Evolutionary conservation across 2,329 filamentous ascomycete genomes (phyloP).

Genomic region (Dothistroma pini): DNA sequence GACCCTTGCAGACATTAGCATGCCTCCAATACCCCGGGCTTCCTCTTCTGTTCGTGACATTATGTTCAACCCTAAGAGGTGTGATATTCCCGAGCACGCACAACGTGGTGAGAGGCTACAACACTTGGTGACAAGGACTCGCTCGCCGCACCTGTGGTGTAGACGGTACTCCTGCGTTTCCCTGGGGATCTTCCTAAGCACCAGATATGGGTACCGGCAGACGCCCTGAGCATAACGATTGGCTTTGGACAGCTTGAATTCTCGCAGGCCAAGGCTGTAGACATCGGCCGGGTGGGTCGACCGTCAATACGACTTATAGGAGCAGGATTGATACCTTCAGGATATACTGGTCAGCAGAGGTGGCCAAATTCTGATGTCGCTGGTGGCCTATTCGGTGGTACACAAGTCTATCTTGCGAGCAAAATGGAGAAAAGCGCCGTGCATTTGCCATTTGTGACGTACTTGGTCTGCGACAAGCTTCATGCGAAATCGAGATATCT

Average conservation of each 20-base stretch:
- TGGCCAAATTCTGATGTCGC: too few species aligned
- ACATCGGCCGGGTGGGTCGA: too few species aligned
- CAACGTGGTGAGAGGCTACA: neutral
- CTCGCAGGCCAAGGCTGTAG: too few species aligned
- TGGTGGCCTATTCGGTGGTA: too few species aligned
- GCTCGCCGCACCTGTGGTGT: neutral
- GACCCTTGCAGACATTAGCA: neutral
- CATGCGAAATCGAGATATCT: too few species aligned
- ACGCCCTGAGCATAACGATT: neutral
- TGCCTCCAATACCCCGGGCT: neutral
- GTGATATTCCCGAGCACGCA: neutral
- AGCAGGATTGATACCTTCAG: too few species aligned
- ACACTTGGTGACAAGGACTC: neutral
- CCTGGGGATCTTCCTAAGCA: neutral
- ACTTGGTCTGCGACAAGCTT: too few species aligned
- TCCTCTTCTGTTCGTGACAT: neutral
- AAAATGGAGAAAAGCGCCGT: too few species aligned
- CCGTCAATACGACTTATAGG: too few species aligned
- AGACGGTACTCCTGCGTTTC: neutral
- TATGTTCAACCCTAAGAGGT: neutral
- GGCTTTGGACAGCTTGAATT: neutral
- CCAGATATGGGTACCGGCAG: neutral
- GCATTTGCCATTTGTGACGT: too few species aligned
- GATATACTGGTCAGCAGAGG: too few species aligned
- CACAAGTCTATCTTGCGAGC: too few species aligned